These are phyloP conservation scores for Rutidosis leptorrhynchoides DNA, from an alignment of 129 eudicot species.

Conservation along the genomic window DNA sequence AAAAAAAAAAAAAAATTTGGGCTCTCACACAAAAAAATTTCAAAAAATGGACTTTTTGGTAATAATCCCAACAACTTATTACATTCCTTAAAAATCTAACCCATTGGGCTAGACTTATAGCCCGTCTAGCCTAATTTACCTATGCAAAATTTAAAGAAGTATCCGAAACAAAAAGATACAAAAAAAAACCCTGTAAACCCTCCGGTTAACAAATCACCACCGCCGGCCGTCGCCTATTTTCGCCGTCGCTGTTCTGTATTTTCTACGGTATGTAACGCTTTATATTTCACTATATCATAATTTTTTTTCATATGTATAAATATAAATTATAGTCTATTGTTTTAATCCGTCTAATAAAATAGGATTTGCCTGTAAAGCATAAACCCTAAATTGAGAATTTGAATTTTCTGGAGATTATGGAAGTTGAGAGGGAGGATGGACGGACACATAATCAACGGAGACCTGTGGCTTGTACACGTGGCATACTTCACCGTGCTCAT, in stretches of 20 bases:
- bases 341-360: neutral
- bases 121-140: too few species aligned
- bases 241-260: neutral
- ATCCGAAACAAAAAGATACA: too few species aligned
- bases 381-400: neutral
- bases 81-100: too few species aligned
- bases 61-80: too few species aligned
- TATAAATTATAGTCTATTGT: too few species aligned
- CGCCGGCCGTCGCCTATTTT: neutral
- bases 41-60: too few species aligned
- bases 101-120: too few species aligned
- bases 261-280: neutral
- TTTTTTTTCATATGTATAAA: too few species aligned
- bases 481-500: conserved; percentile 77
- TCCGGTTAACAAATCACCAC: neutral
- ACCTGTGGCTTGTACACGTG: conserved; percentile 65
- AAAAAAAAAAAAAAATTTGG: too few species aligned
- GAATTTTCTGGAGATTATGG: conserved; percentile 38
- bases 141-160: too few species aligned
- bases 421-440: conserved; percentile 67
- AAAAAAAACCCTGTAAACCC: neutral
- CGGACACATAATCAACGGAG: conserved; percentile 66
- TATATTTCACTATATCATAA: neutral
- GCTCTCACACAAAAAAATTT: too few species aligned
- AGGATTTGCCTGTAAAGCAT: neutral